These are phyloP conservation scores for Lolium multiflorum DNA, from an alignment of 176 grass and related monocot species.

Conservation along the genomic window DNA sequence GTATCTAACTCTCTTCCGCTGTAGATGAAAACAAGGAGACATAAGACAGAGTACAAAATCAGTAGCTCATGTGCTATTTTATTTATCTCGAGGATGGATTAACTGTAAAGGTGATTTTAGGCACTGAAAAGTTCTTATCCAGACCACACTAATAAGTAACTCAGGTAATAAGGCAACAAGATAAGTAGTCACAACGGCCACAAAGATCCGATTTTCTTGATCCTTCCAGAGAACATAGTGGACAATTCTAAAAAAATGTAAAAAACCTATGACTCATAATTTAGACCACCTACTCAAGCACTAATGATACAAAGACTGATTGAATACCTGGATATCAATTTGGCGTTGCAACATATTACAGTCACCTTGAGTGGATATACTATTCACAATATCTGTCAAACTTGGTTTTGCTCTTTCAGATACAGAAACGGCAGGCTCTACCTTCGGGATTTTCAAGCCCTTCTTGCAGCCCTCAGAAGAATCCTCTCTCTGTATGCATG, in stretches of 20 bases:
- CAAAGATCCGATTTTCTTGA: conserved; percentile 40
- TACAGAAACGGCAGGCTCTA: conserved; percentile 30
- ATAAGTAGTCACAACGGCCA: neutral
- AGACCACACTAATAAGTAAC: conserved; percentile 1
- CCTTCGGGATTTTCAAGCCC: conserved; percentile 40
- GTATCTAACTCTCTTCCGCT: conserved; percentile 72
- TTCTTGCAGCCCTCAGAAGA: conserved; percentile 52
- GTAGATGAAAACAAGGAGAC: conserved; percentile 8
- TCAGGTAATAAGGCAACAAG: conserved; percentile 13
- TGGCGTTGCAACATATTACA: conserved; percentile 65
- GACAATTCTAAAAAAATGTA: neutral
- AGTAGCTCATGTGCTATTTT: conserved; percentile 16
- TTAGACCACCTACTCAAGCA: conserved; percentile 37
- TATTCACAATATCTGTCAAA: conserved; percentile 62
- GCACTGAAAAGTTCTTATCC: conserved; percentile 13
- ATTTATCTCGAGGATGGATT: conserved; percentile 29
- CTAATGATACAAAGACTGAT: neutral
- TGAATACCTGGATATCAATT: conserved; percentile 82
- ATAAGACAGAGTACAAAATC: conserved; percentile 29
- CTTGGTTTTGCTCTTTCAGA: conserved; percentile 43
- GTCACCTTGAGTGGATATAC: conserved; percentile 67
- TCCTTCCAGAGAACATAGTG: conserved; percentile 10
- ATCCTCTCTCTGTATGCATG: conserved; percentile 44
- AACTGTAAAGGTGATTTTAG: neutral
- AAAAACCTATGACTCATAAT: conserved; percentile 1